Base-by-base conservation (phyloP, 1,284 basidiomycete genomes). In the Coriolopsis trogii region DNA sequence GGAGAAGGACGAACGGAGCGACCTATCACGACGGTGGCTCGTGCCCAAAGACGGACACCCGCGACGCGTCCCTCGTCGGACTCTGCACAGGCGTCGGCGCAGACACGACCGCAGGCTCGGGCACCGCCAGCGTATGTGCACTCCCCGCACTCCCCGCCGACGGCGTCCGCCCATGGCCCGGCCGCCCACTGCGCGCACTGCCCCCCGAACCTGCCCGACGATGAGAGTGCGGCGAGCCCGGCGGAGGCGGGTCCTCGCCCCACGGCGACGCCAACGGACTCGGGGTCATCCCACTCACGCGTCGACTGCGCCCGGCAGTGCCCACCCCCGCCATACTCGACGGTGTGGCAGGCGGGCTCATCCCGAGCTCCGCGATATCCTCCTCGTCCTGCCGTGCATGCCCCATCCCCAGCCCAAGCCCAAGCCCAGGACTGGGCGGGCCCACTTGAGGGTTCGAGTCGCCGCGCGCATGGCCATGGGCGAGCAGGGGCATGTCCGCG, bases 401-500 rank as follows among this genome's bases (percentile, higher is more conserved):
- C 40, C 33, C 49, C 29, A 18, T 10, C 24, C 40, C 25, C n/a
- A 21, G 25, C 40, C 40, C 21, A 25, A 16, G n/a, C n/a, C n/a
- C 24, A 25, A 28, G 10, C n/a, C n/a, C 21, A 16, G 23, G n/a
- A n/a, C n/a, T n/a, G n/a, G n/a, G n/a, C n/a, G n/a, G n/a, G n/a
- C n/a, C n/a, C n/a, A n/a, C n/a, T n/a, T 13, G n/a, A 29, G 42
- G 5, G 6, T 31, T 31, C 33, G 25, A 13, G 23, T 56, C 51
- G 28, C 69, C 67, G 33, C 65, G 65, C 9, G 63, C 62, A 4
- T 39, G 51, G 7, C 15, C 26, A 36, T 69, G 65, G 34, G 66
- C 60, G 28, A 71, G 65, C 28, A 79, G 58, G 7, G 75, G 70
- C 29, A 67, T 59, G 6, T 61, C 60, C n/a, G 60, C 44, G 41